A percentile compares a stretch with the other conserved stretches of the same genome.
phyloP scores from a whole-genome alignment of 495 filamentous ascomycete genomes.

The Penicillium desertorum region DNA sequence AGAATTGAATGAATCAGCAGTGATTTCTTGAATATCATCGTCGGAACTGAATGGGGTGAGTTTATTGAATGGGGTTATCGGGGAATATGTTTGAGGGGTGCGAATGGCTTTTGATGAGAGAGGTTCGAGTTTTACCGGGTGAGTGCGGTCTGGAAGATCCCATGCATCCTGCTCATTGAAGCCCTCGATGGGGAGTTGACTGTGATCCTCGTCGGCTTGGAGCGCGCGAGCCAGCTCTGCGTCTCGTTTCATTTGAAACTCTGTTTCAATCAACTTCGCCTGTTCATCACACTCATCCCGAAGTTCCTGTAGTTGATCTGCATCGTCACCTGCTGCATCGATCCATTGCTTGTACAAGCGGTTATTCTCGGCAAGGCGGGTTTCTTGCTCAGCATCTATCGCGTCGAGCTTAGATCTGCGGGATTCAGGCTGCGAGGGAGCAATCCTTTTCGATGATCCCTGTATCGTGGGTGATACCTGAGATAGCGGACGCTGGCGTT shows the following conservation, averaged over 20 bases:
- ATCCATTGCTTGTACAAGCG: slow-evolving; percentile 7
- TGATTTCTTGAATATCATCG: slow-evolving; percentile 29
- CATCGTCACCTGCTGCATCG: background rate
- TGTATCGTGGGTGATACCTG: slow-evolving; percentile 5
- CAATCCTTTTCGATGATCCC: slow-evolving; percentile 18
- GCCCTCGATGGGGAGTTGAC: background rate
- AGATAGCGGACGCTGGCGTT: slow-evolving; percentile 24
- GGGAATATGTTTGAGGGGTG: background rate
- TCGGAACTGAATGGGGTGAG: slow-evolving; percentile 8
- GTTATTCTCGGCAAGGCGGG: slow-evolving; percentile 5
- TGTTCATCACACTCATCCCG: slow-evolving; percentile 36
- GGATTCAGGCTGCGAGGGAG: slow-evolving; percentile 4
- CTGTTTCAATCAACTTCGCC: slow-evolving; percentile 9
- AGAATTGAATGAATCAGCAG: slow-evolving; percentile 18
- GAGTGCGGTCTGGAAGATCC: slow-evolving; percentile 18
- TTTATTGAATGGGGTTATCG: background rate
- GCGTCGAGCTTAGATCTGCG: slow-evolving; percentile 9
- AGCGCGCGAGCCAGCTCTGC: slow-evolving; percentile 49
- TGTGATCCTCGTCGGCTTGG: slow-evolving; percentile 21
- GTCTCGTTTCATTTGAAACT: slow-evolving; percentile 35
- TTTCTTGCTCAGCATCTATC: slow-evolving; percentile 11
- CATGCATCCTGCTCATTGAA: background rate
- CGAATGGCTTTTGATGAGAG: background rate
- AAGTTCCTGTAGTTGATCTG: slow-evolving; percentile 24
- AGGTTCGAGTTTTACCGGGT: background rate